Base-by-base conservation (phyloP, 2,329 filamentous ascomycete genomes). In the Colletotrichum neosansevieriae region DNA sequence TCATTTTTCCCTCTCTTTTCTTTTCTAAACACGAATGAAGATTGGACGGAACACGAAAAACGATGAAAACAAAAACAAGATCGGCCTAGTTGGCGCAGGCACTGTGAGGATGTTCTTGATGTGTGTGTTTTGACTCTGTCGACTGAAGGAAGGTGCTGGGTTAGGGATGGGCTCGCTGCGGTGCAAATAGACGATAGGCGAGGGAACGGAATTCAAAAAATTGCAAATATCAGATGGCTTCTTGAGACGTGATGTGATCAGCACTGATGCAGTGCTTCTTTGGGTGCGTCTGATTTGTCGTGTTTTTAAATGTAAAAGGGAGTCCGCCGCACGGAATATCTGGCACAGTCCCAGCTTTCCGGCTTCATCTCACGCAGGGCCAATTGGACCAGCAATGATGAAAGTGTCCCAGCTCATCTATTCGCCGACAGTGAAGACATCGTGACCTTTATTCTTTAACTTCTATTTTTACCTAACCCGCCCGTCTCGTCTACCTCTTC, bases 401-500 rank as follows among this genome's bases (percentile, higher is more conserved):
- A 7, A 29, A 29, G 17, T 42, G 4, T 15, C 12, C 2, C 19
- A 24, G 15, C n/a, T 1, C 11, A 38, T 2, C 36, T 5, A 12
- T 1, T 38, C 13, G 13, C 36, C 5, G 13, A 38, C 36, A 38
- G 10, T 38, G 36, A 38, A 38, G 36, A 38, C 13, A 38, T 57
- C 34, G 10, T 57, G 0, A 57, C 13, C 42, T 44, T 5, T 5
- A 13, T 9, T 45, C 21, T 13, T 4, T 12, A 17, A 4, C 15
- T 36, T 38, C 24, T n/a, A 53, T 47, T 44, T 24, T 19, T 17
- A 44, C 13, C 3, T 9, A 2, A n/a, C 29, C 17, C n/a, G 29
- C 3, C 7, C 11, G 10, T 11, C 0, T 11, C 3, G 19, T 62
- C 71, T 80, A 90, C 76, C 88, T 80, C 82, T 91, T 91, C 74